Evolutionary conservation across 2,329 filamentous ascomycete genomes (phyloP), one percentile per base, ranked within the genome.

Genomic region (Diplodia corticola): DNA sequence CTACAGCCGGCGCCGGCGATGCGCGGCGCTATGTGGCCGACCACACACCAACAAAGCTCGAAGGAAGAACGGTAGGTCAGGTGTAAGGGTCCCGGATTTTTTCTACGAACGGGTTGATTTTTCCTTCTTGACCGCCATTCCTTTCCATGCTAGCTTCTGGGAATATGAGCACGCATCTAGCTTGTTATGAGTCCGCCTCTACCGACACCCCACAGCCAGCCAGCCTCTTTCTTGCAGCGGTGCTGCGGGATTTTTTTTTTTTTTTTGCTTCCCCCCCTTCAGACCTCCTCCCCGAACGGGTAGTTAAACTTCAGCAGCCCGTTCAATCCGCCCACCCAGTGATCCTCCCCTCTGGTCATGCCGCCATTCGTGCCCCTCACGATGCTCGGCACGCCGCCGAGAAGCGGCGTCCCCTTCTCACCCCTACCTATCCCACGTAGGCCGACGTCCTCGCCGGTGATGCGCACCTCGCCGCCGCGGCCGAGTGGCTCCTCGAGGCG

Each of bases 241-340:
- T n/a, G 33, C 33, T 35, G 33, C 33, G 10, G 33, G 33, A 35
- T 10, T 35, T 35, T 10, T 28, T n/a, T n/a, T n/a, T n/a, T n/a
- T n/a, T n/a, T n/a, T n/a, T n/a, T n/a, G n/a, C n/a, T n/a, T n/a
- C n/a, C n/a, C n/a, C n/a, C n/a, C n/a, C 13, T 13, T 64, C 35
- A 65, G 4, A 65, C 40, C 17, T 40, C 65, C 72, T 90, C 89
- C 0, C 95, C 95, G 82, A 98, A 98, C 0, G 94, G 93, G 80
- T 97, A 92, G 77, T 99, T 99, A 77, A 98, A 99, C 81, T 99
- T 99, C 71, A 99, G 80, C 73, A 98, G 76, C 10, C 92, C 92
- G 75, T 97, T 99, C 74, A 99, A 79, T 0, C 95, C 94, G 0
- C 94, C 94, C 2, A 99, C 94, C 95, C 95, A 99, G 20, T 94